Conservation (phyloP, 768 basidiomycete species). For the Rhizopogon vinicolor region DNA sequence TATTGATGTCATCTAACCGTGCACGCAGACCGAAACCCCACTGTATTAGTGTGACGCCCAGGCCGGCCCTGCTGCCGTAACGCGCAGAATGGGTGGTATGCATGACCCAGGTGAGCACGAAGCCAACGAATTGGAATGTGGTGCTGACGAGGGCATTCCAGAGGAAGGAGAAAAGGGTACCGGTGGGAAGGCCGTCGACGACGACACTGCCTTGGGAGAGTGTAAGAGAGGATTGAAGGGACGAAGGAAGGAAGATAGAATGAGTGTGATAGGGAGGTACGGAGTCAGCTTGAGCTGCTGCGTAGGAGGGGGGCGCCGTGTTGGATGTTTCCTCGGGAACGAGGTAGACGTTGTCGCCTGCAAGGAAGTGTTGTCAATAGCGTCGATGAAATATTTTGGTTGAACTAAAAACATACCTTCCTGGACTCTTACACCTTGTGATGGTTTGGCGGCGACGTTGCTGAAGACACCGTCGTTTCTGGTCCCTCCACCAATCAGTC, state of each 20-base stretch:
- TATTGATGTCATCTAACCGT: conserved; percentile 39
- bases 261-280: conserved; percentile 98
- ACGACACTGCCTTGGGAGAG: conserved; percentile 65
- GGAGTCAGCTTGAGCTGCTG: conserved; percentile 88
- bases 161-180: conserved; percentile 78
- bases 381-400: conserved; percentile 5
- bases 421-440: conserved; percentile 50
- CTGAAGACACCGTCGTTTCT: conserved; percentile 92
- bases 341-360: conserved; percentile 68
- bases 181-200: conserved; percentile 84
- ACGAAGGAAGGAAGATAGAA: conserved; percentile 81
- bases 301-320: conserved; percentile 89
- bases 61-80: conserved; percentile 87
- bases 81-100: conserved; percentile 92
- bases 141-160: conserved; percentile 93
- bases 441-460: conserved; percentile 89
- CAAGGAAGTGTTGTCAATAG: conserved; percentile 2
- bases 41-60: conserved; percentile 95
- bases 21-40: conserved; percentile 83
- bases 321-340: conserved; percentile 82
- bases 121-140: conserved; percentile 97
- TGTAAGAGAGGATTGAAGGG: conserved; percentile 41
- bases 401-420: conserved; percentile 42
- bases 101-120: conserved; percentile 88
- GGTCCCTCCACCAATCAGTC: conserved; percentile 56